Evolutionary conservation across 2,329 filamentous ascomycete genomes (phyloP).

Genomic region (Uncinocarpus reesii): DNA sequence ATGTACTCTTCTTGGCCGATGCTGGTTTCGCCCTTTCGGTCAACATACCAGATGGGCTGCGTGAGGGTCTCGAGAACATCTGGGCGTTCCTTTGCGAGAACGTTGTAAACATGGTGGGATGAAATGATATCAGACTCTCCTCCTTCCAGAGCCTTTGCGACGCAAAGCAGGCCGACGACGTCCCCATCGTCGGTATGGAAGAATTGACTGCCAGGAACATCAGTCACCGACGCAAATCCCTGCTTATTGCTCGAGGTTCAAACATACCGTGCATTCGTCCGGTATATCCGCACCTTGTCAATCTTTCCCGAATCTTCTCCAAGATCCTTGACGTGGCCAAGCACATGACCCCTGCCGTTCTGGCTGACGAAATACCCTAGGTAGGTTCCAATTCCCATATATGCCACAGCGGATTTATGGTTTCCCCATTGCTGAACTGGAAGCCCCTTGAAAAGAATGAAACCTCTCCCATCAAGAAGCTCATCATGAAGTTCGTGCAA

Average conservation of each 20-base stretch:
- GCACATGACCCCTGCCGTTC: constrained; percentile 72
- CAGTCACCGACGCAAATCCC: neutral
- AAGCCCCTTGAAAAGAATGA: constrained; percentile 80
- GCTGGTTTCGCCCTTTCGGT: constrained; percentile 75
- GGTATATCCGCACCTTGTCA: constrained; percentile 80
- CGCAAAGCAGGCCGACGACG: constrained; percentile 71
- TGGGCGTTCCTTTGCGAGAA: constrained; percentile 60
- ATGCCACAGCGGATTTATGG: constrained; percentile 73
- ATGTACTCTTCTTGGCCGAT: constrained; percentile 66
- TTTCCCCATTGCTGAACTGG: constrained; percentile 66
- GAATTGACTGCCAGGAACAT: constrained; percentile 48
- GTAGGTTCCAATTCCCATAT: constrained; percentile 79
- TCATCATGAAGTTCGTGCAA: constrained; percentile 51
- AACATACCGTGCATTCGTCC: constrained; percentile 60
- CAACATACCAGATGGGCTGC: constrained; percentile 79
- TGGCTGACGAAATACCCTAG: constrained; percentile 82
- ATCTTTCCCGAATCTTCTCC: constrained; percentile 72
- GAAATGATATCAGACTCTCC: constrained; percentile 76
- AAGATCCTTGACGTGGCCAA: constrained; percentile 82
- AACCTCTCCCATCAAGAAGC: constrained; percentile 74
- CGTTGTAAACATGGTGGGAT: constrained; percentile 72
- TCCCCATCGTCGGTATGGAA: constrained; percentile 79
- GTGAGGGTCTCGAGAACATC: constrained; percentile 68
- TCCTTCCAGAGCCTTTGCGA: constrained; percentile 67
- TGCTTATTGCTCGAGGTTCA: neutral